phyloP scores from a whole-genome alignment of 352 stramenopile species.

The Phytopythium ostracodes region DNA sequence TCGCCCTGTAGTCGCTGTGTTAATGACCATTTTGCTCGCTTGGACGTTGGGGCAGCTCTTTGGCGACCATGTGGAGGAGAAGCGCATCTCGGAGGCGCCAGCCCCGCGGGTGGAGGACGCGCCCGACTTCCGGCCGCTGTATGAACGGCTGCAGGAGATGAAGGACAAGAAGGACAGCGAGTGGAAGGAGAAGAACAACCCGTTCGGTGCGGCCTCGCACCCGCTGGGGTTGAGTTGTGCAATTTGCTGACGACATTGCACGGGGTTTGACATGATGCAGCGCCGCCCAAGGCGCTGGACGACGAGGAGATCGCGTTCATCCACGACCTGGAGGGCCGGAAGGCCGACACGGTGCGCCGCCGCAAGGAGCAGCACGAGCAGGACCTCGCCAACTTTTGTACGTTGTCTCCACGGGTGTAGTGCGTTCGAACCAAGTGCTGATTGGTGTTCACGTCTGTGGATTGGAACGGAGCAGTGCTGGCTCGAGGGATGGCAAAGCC shows the following conservation, averaged over 20 bases:
- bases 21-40: background rate
- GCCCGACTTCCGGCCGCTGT: constrained; percentile 65
- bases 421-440: background rate
- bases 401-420: constrained; percentile 9
- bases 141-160: constrained; percentile 76
- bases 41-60: constrained; percentile 54
- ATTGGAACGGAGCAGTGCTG: constrained; percentile 30
- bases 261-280: constrained; percentile 17
- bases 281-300: constrained; percentile 80
- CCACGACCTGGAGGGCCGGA: constrained; percentile 55
- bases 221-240: background rate
- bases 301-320: constrained; percentile 86
- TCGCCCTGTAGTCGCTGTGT: background rate
- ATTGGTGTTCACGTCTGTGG: background rate
- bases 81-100: constrained; percentile 67
- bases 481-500: constrained; percentile 43
- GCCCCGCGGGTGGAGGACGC: constrained; percentile 33
- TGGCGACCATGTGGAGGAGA: constrained; percentile 82
- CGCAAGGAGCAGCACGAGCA: constrained; percentile 68
- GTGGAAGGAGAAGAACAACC: constrained; percentile 90
- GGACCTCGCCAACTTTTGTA: constrained; percentile 71
- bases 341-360: constrained; percentile 39
- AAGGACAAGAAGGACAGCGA: constrained; percentile 78
- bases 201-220: constrained; percentile 46
- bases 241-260: background rate